phyloP scores from a whole-genome alignment of 805 yeast genomes.

The Candida dendrica region DNA sequence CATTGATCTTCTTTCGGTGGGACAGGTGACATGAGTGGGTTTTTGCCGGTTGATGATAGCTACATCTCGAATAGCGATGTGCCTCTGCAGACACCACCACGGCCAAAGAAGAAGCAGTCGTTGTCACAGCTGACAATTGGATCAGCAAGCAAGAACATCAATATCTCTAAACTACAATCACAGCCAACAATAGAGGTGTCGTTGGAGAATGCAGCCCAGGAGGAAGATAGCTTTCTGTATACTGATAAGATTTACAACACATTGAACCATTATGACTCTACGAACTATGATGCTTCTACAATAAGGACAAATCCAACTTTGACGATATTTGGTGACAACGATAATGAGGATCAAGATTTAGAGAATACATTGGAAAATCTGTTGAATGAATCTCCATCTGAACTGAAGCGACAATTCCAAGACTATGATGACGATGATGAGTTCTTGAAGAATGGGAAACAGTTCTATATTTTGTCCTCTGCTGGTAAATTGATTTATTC shows the following conservation, averaged over 20 bases:
- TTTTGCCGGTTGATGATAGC: not conserved
- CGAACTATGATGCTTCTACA: constrained; percentile 7
- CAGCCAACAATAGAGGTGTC: constrained; percentile 28
- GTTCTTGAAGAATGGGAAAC: constrained; percentile 33
- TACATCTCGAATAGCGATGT: not conserved
- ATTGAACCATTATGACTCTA: constrained; percentile 4
- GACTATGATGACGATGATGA: constrained; percentile 7
- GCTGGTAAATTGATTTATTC: constrained; percentile 90
- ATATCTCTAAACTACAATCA: constrained; percentile 17
- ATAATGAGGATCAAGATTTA: constrained; percentile 16
- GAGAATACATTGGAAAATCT: constrained; percentile 16
- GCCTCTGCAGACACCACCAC: constrained; percentile 9
- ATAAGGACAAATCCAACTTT: constrained; percentile 22
- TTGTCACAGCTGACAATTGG: constrained; percentile 14
- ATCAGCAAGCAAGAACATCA: constrained; percentile 6
- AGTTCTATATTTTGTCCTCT: constrained; percentile 68
- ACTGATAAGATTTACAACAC: constrained; percentile 1
- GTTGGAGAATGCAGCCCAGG: constrained; percentile 9
- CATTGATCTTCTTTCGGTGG: no score
- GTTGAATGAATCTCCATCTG: constrained; percentile 16
- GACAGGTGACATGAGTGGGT: not conserved
- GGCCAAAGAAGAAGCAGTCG: constrained; percentile 15
- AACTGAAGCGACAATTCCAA: constrained; percentile 3
- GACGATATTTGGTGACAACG: constrained; percentile 13
- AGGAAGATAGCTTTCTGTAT: constrained; percentile 7